Percentiles rank a stretch among this genome's conserved stretches.
phyloP scores from a whole-genome alignment of 176 grass and related monocot species.

The Cenchrus fungigraminus region DNA sequence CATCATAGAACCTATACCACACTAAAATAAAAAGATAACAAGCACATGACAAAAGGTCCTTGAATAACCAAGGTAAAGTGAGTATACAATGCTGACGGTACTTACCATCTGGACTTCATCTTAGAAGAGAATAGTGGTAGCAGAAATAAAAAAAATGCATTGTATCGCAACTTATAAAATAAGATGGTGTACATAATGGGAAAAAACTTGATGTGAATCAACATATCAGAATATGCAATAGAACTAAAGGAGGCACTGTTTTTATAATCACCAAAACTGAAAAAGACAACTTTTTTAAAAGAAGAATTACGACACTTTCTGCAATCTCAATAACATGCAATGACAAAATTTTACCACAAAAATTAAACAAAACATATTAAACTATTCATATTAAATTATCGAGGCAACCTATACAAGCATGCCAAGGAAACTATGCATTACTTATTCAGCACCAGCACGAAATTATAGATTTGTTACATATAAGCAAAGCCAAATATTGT shows the following conservation, averaged over 20 bases:
- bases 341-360: conserved; percentile 14
- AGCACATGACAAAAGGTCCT: neutral
- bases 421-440: conserved; percentile 16
- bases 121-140: neutral
- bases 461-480: conserved; percentile 19
- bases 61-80: neutral
- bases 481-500: neutral
- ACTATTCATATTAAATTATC: neutral
- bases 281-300: neutral
- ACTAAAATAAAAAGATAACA: neutral
- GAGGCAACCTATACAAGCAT: neutral
- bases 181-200: neutral
- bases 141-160: neutral
- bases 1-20: neutral
- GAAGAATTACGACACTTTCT: neutral
- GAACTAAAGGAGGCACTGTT: neutral
- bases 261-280: neutral
- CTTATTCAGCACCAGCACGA: conserved; percentile 19
- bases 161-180: neutral
- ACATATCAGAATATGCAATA: neutral
- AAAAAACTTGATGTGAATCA: neutral
- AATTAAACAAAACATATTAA: conserved; percentile 1
- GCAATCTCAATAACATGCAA: conserved; percentile 7
- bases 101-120: neutral
- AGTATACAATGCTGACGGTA: neutral